Base-by-base conservation (phyloP, 371 early-diverging fungal genomes). In the Circinella umbellata region DNA sequence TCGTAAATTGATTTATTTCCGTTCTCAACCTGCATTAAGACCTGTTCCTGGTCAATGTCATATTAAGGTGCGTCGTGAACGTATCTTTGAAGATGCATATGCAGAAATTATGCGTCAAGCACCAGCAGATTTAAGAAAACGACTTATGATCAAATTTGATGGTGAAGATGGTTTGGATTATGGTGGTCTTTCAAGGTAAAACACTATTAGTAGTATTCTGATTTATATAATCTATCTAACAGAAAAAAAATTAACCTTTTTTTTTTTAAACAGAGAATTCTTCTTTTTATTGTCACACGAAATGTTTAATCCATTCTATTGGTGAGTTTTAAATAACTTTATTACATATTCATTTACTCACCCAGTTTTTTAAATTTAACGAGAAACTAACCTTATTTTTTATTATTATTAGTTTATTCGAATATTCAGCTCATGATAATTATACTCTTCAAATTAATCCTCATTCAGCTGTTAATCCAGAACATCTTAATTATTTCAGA, bases 91-190 rank as follows among this genome's bases (percentile, higher is more conserved):
- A 78, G 97, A 98, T 78, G 89, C 98, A 27, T 98, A 92, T 85
- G 89, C 94, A 34, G 95, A 95, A 73, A 89, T 98, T 46, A 96
- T 95, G 95, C 90, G 94, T 20, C 92, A 92, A 72, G 87, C 91
- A 1, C 90, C 94, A 8, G 82, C 87, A 10, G 97, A 97, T 77
- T 81, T 97, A 67, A 95, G 95, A 80, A 98, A 97, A 82, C 92
- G 95, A 55, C 79, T 98, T 47, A 94, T 96, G 93, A 95, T 99
- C 78, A 98, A 97, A 79, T 98, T 99, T 81, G 94, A 95, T 60
- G 96, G 96, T 55, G 99, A 99, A 79, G 98, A 98, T 80, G 99
- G 99, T 63, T 79, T 99, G 51, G 99, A 99, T 84, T 96, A 95
- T 77, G 99, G 99, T 69, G 99, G 99, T 73, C 83, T 99, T 13